A percentile compares a stretch with the other conserved stretches of the same genome.
Conservation (phyloP, 345 rosid species). For the Melaleuca alternifolia region DNA sequence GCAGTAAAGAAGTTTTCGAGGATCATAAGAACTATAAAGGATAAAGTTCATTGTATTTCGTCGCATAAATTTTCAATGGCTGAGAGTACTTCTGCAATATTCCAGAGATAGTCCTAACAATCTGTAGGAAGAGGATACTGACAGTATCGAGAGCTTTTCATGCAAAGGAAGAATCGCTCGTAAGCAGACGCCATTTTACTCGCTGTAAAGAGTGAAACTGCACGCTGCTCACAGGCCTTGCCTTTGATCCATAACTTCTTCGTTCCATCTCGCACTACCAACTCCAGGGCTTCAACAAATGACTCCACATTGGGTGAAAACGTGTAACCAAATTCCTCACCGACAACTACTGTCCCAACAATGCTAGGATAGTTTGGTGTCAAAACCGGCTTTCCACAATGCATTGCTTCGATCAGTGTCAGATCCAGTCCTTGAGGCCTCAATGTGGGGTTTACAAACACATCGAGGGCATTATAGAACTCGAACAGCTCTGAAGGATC, state of each 20-base stretch:
- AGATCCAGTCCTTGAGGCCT: constrained; percentile 69
- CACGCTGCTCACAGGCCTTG: constrained; percentile 27
- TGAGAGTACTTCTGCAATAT: not conserved
- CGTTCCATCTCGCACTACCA: constrained; percentile 37
- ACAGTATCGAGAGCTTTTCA: constrained; percentile 49
- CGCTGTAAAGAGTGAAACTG: constrained; percentile 48
- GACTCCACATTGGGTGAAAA: constrained; percentile 66
- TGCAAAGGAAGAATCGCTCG: constrained; percentile 71
- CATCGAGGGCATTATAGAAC: constrained; percentile 54
- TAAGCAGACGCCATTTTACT: constrained; percentile 64
- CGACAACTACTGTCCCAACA: constrained; percentile 48
- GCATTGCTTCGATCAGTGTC: constrained; percentile 67
- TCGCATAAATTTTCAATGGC: not conserved
- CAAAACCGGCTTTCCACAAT: constrained; percentile 61
- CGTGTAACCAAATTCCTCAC: constrained; percentile 43
- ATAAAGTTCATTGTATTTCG: not conserved
- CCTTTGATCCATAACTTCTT: constrained; percentile 40
- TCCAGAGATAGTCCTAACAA: constrained; percentile 2
- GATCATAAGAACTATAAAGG: not conserved
- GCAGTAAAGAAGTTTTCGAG: not conserved
- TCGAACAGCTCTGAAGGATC: constrained; percentile 39
- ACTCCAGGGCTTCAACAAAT: constrained; percentile 39
- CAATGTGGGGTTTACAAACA: constrained; percentile 65
- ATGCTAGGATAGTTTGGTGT: constrained; percentile 63
- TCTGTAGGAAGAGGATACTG: constrained; percentile 53